phyloP scores from a whole-genome alignment of 306 rosid genomes.

The Vigna mungo region DNA sequence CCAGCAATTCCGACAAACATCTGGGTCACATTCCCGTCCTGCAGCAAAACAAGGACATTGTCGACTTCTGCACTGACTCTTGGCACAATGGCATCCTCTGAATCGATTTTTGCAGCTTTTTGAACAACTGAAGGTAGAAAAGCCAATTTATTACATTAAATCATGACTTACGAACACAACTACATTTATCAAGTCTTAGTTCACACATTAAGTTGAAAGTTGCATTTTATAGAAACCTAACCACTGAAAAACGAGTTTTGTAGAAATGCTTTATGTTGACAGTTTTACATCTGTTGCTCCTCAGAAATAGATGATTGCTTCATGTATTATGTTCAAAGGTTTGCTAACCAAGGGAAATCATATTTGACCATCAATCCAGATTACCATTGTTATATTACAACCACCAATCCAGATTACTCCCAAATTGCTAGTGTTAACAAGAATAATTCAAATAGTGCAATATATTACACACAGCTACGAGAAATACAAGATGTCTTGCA shows the following conservation, averaged over 20 bases:
- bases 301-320: neutral
- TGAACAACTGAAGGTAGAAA: constrained; percentile 71
- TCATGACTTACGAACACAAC: constrained; percentile 39
- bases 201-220: constrained; percentile 33
- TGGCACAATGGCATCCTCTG: constrained; percentile 99
- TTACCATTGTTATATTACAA: neutral
- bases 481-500: constrained; percentile 29
- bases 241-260: constrained; percentile 1
- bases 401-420: constrained; percentile 1
- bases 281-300: constrained; percentile 12
- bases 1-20: constrained; percentile 98
- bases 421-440: constrained; percentile 12
- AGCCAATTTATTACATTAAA: constrained; percentile 23
- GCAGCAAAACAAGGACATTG: constrained; percentile 99
- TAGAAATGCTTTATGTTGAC: constrained; percentile 24
- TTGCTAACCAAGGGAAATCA: constrained; percentile 36
- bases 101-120: constrained; percentile 98
- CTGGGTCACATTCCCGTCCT: constrained; percentile 98
- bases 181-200: neutral
- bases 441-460: constrained; percentile 25
- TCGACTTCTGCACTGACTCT: constrained; percentile 98
- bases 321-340: constrained; percentile 18
- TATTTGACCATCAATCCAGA: constrained; percentile 16
- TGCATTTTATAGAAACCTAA: constrained; percentile 21
- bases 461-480: neutral